Conservation (phyloP, 2,329 filamentous ascomycete species). For the Ascochyta pisi region DNA sequence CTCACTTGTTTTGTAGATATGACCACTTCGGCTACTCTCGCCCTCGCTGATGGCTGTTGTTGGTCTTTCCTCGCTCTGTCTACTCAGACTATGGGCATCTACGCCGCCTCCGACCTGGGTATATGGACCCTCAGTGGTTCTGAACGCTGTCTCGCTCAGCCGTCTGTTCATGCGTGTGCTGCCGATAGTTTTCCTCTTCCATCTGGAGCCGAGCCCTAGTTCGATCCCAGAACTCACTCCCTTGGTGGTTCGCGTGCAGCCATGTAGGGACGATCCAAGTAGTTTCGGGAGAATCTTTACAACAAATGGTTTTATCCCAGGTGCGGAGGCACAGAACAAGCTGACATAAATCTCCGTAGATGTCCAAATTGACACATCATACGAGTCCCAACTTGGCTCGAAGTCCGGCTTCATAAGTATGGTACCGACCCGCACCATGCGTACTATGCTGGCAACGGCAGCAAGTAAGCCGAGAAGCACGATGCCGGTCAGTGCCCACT, state of each 20-base stretch:
- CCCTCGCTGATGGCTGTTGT: not conserved
- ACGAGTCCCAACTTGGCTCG: conserved; percentile 32
- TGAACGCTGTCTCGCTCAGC: conserved; percentile 10
- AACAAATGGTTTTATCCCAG: conserved; percentile 28
- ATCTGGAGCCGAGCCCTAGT: conserved; percentile 21
- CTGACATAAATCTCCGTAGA: conserved; percentile 31
- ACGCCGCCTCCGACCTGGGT: conserved; percentile 20
- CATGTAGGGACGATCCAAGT: conserved; percentile 21
- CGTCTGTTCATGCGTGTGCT: conserved; percentile 12
- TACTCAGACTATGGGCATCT: conserved; percentile 9
- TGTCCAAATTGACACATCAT: conserved; percentile 35
- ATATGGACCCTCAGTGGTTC: conserved; percentile 16
- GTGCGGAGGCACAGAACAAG: conserved; percentile 30
- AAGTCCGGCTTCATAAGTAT: conserved; percentile 19
- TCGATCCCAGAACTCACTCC: not conserved
- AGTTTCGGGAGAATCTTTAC: conserved; percentile 28
- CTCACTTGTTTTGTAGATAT: conserved; percentile 13
- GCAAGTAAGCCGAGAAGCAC: conserved; percentile 27
- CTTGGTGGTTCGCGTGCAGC: conserved; percentile 12
- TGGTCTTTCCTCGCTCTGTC: not conserved
- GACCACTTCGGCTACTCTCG: not conserved
- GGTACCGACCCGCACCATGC: conserved; percentile 25
- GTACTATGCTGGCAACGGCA: conserved; percentile 26
- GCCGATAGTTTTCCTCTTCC: conserved; percentile 17
- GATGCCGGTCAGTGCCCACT: conserved; percentile 24